A percentile compares a stretch with the other conserved stretches of the same genome.
phyloP scores from a whole-genome alignment of 768 basidiomycete genomes.

The Holtermanniella nyarrowii region DNA sequence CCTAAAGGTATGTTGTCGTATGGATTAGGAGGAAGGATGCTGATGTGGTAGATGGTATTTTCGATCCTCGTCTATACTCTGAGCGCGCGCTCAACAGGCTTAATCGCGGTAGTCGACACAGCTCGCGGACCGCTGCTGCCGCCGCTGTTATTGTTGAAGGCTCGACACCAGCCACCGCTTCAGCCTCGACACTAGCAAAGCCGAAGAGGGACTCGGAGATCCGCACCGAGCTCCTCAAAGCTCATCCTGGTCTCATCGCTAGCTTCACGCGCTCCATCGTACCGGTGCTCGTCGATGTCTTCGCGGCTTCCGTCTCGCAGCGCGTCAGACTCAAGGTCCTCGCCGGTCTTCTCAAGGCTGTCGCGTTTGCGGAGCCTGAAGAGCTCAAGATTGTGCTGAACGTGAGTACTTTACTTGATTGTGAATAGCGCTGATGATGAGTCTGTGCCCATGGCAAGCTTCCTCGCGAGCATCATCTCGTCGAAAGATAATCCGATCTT shows the following conservation, averaged over 20 bases:
- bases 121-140: too few relatives aligned
- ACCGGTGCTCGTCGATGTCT: conserved; percentile 94
- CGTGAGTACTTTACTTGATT: conserved; percentile 46
- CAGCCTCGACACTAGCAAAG: conserved; percentile 11
- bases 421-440: conserved; percentile 35
- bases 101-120: conserved; percentile 45
- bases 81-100: conserved; percentile 71
- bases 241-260: conserved; percentile 59
- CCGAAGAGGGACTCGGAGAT: conserved; percentile 42
- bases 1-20: conserved; percentile 59
- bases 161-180: conserved; percentile 13
- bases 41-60: conserved; percentile 65
- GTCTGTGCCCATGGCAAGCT: conserved; percentile 91
- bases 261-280: conserved; percentile 81
- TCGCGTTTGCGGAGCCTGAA: conserved; percentile 72
- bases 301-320: conserved; percentile 87
- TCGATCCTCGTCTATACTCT: conserved; percentile 80
- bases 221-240: conserved; percentile 63
- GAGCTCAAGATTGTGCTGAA: conserved; percentile 65
- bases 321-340: conserved; percentile 81
- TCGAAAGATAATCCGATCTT: conserved; percentile 80
- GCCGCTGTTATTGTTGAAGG: conserved; percentile 36
- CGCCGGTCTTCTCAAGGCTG: conserved; percentile 76
- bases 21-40: background rate
- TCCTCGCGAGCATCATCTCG: conserved; percentile 85